phyloP scores from a whole-genome alignment of 306 rosid genomes.

The Rosa persica region DNA sequence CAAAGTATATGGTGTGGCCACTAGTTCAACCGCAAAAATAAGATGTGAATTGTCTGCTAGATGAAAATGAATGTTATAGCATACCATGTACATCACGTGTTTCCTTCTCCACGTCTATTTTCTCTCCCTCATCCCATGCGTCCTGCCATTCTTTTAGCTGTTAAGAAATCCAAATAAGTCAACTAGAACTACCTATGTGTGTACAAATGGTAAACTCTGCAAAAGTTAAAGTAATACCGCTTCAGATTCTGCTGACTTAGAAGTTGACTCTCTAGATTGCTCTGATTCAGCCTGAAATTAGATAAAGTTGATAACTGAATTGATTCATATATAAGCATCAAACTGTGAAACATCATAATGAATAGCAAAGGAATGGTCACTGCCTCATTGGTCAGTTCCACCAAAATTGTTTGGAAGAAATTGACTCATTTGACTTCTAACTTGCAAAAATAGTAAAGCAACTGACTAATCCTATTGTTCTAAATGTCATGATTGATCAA shows the following conservation, averaged over 20 bases:
- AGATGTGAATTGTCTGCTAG: not conserved
- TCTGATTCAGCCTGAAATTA: slow-evolving; percentile 63
- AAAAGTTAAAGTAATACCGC: slow-evolving; percentile 31
- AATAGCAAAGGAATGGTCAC: slow-evolving; percentile 5
- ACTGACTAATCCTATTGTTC: not conserved
- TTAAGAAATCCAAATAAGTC: slow-evolving; percentile 20
- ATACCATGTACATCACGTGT: slow-evolving; percentile 54
- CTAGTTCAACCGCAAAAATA: not conserved
- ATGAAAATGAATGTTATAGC: slow-evolving; percentile 6
- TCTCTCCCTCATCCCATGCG: slow-evolving; percentile 75
- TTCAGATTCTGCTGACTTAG: slow-evolving; percentile 55
- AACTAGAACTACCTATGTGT: slow-evolving; percentile 9
- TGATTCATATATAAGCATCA: slow-evolving; percentile 13
- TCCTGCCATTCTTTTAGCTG: slow-evolving; percentile 88
- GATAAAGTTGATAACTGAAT: not conserved
- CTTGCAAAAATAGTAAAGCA: not conserved
- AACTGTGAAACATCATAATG: slow-evolving; percentile 13
- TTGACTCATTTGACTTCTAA: not conserved
- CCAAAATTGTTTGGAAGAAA: not conserved
- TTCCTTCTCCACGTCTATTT: slow-evolving; percentile 39
- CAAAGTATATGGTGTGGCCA: not conserved
- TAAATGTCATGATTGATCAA: not conserved
- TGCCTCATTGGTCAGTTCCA: not conserved
- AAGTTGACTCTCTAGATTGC: slow-evolving; percentile 51
- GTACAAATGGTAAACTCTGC: not conserved